Percentiles rank a stretch among this genome's conserved stretches.
phyloP scores from a whole-genome alignment of 2,329 filamentous ascomycete genomes.

The Monosporascus sp. region DNA sequence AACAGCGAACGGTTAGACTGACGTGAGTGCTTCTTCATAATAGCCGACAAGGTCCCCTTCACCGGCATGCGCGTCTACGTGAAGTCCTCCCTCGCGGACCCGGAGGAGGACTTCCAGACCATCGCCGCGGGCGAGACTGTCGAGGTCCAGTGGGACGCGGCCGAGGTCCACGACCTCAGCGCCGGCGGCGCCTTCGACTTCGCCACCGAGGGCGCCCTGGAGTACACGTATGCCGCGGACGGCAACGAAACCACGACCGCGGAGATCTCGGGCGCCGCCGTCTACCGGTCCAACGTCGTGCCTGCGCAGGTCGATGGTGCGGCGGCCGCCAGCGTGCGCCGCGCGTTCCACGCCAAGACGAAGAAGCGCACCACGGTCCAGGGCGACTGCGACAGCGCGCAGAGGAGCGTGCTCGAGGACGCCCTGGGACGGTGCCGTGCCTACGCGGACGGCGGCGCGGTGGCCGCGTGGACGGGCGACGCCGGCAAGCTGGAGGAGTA shows the following conservation, averaged over 20 bases:
- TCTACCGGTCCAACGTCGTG: neutral
- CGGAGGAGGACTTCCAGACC: constrained; percentile 5
- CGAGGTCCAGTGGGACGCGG: constrained; percentile 4
- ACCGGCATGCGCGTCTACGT: constrained; percentile 3
- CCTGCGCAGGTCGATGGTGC: constrained; percentile 1
- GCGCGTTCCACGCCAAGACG: neutral
- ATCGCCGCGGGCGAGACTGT: constrained; percentile 5
- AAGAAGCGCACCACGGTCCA: constrained; percentile 1
- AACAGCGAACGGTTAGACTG: no score
- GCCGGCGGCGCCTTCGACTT: constrained; percentile 7
- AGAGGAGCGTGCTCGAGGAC: no score
- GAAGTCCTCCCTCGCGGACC: constrained; percentile 1
- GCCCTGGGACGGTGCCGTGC: no score
- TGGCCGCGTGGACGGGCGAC: no score
- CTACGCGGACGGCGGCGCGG: no score
- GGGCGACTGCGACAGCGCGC: neutral
- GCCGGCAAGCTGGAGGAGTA: no score
- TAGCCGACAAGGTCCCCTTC: constrained; percentile 6
- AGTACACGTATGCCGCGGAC: neutral
- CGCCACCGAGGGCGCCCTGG: neutral
- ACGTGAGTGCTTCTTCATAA: no score
- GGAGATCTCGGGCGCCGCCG: neutral
- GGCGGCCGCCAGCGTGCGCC: neutral
- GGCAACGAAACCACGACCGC: neutral
- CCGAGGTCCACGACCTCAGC: constrained; percentile 8